Percentiles rank a stretch among this genome's conserved stretches.
Evolutionary conservation across 176 grass and related monocot genomes (phyloP).

Genomic region (Guadua angustifolia): DNA sequence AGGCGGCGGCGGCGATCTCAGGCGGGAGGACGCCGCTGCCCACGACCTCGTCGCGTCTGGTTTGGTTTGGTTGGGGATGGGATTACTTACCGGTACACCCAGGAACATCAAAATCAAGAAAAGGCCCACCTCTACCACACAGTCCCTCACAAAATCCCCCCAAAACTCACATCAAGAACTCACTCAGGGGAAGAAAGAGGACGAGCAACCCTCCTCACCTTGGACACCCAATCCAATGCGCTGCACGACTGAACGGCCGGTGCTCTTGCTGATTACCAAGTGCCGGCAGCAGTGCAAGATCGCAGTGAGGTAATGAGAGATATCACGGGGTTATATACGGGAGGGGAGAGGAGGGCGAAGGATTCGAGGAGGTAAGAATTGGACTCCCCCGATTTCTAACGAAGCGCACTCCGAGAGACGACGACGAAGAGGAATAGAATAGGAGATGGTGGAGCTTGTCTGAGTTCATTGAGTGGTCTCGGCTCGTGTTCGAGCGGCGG

Average conservation of each 20-base stretch:
- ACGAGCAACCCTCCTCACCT: constrained; percentile 28
- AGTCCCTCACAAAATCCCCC: neutral
- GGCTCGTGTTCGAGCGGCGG: constrained; percentile 43
- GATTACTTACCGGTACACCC: neutral
- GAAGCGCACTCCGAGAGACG: neutral
- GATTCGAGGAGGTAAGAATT: constrained; percentile 38
- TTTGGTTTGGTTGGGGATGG: constrained; percentile 1
- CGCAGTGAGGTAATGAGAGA: neutral
- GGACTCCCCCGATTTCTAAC: neutral
- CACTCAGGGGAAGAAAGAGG: neutral
- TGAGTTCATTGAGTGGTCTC: constrained; percentile 13
- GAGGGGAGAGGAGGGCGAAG: neutral
- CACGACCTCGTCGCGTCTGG: neutral
- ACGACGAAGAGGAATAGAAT: neutral
- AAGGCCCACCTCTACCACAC: neutral
- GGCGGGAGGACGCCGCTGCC: neutral
- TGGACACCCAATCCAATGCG: constrained; percentile 8
- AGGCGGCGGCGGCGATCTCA: neutral
- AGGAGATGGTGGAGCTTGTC: neutral
- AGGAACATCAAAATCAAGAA: neutral
- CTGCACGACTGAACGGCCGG: neutral
- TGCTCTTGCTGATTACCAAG: neutral
- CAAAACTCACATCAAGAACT: constrained; percentile 1
- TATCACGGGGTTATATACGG: neutral
- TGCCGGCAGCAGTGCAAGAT: neutral